Percentiles rank a stretch among this genome's conserved stretches.
Conservation (phyloP, 352 stramenopile species). For the Albugo candida region DNA sequence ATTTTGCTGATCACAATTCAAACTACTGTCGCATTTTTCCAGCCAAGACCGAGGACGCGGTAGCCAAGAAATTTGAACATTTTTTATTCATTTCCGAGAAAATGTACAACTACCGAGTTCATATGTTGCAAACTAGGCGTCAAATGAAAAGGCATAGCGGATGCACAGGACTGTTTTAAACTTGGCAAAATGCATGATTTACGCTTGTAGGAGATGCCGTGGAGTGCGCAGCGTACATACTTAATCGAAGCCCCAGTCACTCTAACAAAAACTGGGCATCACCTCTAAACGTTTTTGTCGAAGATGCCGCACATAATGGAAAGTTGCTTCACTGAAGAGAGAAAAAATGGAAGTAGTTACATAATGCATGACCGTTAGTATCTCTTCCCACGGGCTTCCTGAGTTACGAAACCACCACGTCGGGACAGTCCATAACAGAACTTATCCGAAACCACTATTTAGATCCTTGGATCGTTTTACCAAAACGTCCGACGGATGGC, state of each 20-base stretch:
- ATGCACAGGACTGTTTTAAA: background rate
- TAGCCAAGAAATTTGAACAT: background rate
- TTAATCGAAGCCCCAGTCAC: background rate
- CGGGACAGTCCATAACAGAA: no score
- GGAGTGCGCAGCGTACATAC: background rate
- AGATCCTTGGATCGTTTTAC: no score
- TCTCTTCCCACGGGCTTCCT: no score
- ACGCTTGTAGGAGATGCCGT: background rate
- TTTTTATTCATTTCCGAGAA: background rate
- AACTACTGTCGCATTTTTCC: background rate
- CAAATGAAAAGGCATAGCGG: background rate
- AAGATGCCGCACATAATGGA: no score
- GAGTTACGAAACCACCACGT: no score
- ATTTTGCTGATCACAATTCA: background rate
- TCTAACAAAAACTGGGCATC: background rate
- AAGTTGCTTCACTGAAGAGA: no score
- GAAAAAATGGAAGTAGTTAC: no score
- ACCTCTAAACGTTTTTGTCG: background rate
- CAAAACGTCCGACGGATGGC: no score
- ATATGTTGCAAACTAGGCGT: background rate
- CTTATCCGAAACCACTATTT: no score
- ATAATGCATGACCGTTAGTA: no score
- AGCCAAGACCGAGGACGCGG: background rate
- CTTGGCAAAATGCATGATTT: background rate
- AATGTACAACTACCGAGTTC: background rate